Evolutionary conservation across 352 stramenopile genomes (phyloP).

Genomic region (Pythium dissotocum): DNA sequence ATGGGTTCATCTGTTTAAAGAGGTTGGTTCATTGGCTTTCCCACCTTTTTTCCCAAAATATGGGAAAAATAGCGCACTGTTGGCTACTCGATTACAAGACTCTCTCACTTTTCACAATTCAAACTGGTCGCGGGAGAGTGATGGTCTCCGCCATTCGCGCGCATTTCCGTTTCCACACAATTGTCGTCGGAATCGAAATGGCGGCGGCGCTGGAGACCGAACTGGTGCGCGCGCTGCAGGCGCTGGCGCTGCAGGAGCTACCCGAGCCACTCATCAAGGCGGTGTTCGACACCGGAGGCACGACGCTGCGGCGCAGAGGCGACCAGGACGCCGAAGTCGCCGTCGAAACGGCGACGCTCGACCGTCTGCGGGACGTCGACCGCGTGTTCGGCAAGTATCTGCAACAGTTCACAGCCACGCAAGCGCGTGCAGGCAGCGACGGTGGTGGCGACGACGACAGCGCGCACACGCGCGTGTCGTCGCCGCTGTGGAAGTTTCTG

Average conservation of each 20-base stretch:
- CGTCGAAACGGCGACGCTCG: constrained; percentile 40
- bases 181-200: background rate
- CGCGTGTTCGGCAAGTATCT: constrained; percentile 61
- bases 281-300: constrained; percentile 75
- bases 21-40: background rate
- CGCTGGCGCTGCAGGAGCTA: constrained; percentile 58
- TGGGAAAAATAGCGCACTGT: background rate
- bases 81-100: background rate
- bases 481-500: constrained; percentile 60
- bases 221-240: constrained; percentile 56
- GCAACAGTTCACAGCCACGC: constrained; percentile 32
- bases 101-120: constrained; percentile 9
- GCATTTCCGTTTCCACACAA: background rate
- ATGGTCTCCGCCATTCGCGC: constrained; percentile 24
- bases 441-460: constrained; percentile 8
- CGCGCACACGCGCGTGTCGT: constrained; percentile 3
- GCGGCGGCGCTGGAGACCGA: constrained; percentile 49
- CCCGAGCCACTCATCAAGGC: constrained; percentile 46
- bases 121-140: constrained; percentile 20
- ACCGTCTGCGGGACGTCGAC: constrained; percentile 49
- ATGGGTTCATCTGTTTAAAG: constrained; percentile 9
- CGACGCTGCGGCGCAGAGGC: constrained; percentile 37
- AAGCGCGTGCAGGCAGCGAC: background rate
- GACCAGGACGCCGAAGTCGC: constrained; percentile 31
- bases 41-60: background rate